These are phyloP conservation scores for Aspergillaceae sp. DNA, from an alignment of 2,329 filamentous ascomycete species.

Conservation along the genomic window DNA sequence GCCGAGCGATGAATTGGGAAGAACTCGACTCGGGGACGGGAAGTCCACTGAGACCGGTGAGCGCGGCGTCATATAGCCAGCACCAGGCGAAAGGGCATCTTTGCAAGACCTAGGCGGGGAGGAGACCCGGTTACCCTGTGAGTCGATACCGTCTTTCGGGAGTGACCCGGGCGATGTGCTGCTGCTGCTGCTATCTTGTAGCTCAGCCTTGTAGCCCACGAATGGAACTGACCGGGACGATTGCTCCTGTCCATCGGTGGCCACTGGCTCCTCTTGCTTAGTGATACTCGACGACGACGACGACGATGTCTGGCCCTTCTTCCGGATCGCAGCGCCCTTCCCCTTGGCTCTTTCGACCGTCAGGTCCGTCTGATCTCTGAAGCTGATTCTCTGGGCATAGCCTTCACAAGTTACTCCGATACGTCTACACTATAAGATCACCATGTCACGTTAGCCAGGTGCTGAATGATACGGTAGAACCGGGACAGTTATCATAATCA, in stretches of 20 bases:
- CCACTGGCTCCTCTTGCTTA: background rate
- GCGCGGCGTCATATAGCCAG: constrained; percentile 1
- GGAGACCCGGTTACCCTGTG: background rate
- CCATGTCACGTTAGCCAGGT: background rate
- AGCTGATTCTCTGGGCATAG: constrained; percentile 9
- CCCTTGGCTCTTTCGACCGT: constrained; percentile 5
- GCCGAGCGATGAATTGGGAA: constrained; percentile 3
- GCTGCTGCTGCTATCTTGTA: too few relatives aligned
- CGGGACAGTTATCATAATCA: background rate
- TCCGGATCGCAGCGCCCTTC: background rate
- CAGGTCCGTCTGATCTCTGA: constrained; percentile 11
- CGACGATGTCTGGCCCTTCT: background rate
- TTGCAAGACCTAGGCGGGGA: background rate
- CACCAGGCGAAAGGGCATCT: background rate
- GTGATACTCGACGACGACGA: background rate
- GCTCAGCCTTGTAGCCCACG: background rate
- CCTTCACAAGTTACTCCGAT: constrained; percentile 8
- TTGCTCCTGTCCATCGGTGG: background rate
- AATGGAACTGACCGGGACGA: background rate
- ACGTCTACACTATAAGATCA: constrained; percentile 6
- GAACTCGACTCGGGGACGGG: constrained; percentile 1
- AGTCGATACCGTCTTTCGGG: background rate
- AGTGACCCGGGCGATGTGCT: background rate
- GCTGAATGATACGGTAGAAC: background rate
- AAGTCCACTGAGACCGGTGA: background rate